phyloP scores from a whole-genome alignment of 257 asterid species.

The Verbascum thapsus region DNA sequence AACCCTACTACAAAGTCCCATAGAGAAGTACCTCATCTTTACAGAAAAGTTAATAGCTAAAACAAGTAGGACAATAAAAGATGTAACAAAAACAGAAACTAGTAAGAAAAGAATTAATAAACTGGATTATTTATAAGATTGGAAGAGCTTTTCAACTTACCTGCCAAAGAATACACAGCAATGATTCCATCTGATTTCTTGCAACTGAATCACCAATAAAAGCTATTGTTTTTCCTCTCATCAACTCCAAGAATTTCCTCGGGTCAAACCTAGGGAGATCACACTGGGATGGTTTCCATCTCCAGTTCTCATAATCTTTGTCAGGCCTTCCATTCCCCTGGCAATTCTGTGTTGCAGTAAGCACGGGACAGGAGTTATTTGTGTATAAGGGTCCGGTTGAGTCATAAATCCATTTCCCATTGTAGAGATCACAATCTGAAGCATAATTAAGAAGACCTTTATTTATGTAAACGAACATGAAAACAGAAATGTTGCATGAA shows the following conservation, averaged over 20 bases:
- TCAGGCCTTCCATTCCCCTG: conserved; percentile 77
- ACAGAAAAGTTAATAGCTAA: too few relatives aligned
- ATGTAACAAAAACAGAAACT: not conserved
- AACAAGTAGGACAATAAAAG: too few relatives aligned
- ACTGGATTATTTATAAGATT: not conserved
- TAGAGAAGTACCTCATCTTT: too few relatives aligned
- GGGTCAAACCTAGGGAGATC: conserved; percentile 59
- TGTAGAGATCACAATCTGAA: conserved; percentile 60
- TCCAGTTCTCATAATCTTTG: conserved; percentile 61
- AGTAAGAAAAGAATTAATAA: not conserved
- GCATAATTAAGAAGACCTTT: not conserved
- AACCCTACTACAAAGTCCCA: too few relatives aligned
- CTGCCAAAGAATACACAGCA: conserved; percentile 73
- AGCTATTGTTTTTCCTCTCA: conserved; percentile 71
- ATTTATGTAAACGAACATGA: conserved; percentile 11
- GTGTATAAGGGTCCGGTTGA: conserved; percentile 55
- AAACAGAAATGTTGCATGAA: not conserved
- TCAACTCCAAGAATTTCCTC: conserved; percentile 52
- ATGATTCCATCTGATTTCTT: conserved; percentile 73
- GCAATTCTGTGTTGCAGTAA: conserved; percentile 60
- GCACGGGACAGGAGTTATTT: conserved; percentile 59
- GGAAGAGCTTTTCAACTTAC: conserved; percentile 25
- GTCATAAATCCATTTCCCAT: conserved; percentile 63
- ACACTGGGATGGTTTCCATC: conserved; percentile 65
- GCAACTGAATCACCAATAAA: conserved; percentile 72